Percentiles rank a stretch among this genome's conserved stretches.
Conservation (phyloP, 805 yeast genomes). For the Ogataea angusta region DNA sequence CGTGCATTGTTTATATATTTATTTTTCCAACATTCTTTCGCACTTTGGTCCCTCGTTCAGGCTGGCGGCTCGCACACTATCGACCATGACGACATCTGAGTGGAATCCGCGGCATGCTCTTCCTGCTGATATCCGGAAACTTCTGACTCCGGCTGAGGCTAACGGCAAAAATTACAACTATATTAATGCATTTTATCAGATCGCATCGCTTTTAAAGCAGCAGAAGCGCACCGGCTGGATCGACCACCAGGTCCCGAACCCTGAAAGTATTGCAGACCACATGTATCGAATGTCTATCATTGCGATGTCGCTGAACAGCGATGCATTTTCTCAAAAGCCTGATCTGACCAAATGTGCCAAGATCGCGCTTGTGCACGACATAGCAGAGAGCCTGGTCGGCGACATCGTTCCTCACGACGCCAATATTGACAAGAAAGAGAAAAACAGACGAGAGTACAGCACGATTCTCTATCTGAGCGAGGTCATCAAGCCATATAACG, state of each 20-base stretch:
- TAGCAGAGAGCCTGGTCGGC: constrained; percentile 92
- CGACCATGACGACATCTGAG: constrained; percentile 18
- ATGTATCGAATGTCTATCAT: constrained; percentile 92
- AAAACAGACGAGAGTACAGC: constrained; percentile 73
- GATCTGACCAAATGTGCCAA: constrained; percentile 71
- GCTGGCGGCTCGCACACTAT: neutral
- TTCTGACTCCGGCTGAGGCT: constrained; percentile 23
- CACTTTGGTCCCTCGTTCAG: neutral
- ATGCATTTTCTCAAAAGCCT: constrained; percentile 24
- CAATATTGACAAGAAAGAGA: constrained; percentile 66
- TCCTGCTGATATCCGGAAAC: constrained; percentile 36
- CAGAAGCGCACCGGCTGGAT: constrained; percentile 95
- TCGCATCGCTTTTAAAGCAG: constrained; percentile 67
- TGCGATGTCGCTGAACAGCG: constrained; percentile 59
- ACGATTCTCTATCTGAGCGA: constrained; percentile 66
- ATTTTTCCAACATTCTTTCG: neutral
- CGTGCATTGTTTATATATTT: constrained; percentile 1
- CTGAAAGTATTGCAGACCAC: constrained; percentile 86
- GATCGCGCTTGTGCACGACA: constrained; percentile 88
- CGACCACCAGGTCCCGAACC: constrained; percentile 53
- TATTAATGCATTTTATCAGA: constrained; percentile 44
- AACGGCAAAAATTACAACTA: constrained; percentile 23
- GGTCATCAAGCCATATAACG: constrained; percentile 63
- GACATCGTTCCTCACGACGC: constrained; percentile 85
- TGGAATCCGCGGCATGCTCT: constrained; percentile 47